Evolutionary conservation across 1,284 basidiomycete genomes (phyloP).

Genomic region (Naganishia cerealis): DNA sequence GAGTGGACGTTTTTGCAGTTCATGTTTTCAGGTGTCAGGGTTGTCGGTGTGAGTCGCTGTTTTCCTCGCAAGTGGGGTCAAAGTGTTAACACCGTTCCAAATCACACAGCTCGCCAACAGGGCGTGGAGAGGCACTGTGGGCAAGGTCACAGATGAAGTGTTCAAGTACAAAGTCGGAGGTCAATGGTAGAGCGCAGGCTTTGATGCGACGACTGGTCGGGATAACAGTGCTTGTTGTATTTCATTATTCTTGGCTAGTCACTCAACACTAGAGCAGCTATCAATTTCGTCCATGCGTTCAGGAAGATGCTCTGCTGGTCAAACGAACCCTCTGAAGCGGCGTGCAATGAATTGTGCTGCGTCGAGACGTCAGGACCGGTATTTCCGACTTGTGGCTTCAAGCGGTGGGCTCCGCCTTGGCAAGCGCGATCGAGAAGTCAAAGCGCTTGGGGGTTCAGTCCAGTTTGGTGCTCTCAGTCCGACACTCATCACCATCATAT

Average conservation of each 20-base stretch:
- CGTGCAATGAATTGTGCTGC: too few species aligned
- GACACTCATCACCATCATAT: too few species aligned
- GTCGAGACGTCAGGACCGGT: too few species aligned
- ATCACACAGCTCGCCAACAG: constrained; percentile 8
- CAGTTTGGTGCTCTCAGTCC: too few species aligned
- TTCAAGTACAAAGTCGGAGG: constrained; percentile 35
- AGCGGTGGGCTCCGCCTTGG: too few species aligned
- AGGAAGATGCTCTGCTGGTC: too few species aligned
- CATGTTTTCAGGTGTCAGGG: constrained; percentile 31
- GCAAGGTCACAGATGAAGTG: constrained; percentile 30
- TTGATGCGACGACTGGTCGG: background rate
- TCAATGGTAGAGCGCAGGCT: constrained; percentile 21
- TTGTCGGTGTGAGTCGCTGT: constrained; percentile 17
- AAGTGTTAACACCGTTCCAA: background rate
- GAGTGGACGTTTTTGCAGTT: constrained; percentile 32
- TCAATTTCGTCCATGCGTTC: too few species aligned
- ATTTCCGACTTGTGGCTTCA: too few species aligned
- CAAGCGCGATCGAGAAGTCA: too few species aligned
- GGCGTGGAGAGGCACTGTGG: constrained; percentile 32
- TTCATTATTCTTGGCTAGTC: background rate
- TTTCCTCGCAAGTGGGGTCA: background rate
- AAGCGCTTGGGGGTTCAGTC: too few species aligned
- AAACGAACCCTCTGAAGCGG: too few species aligned
- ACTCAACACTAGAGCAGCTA: too few species aligned
- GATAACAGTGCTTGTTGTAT: background rate